These are phyloP conservation scores for Globisporangium carolinianum DNA, from an alignment of 352 stramenopile species.

Conservation along the genomic window DNA sequence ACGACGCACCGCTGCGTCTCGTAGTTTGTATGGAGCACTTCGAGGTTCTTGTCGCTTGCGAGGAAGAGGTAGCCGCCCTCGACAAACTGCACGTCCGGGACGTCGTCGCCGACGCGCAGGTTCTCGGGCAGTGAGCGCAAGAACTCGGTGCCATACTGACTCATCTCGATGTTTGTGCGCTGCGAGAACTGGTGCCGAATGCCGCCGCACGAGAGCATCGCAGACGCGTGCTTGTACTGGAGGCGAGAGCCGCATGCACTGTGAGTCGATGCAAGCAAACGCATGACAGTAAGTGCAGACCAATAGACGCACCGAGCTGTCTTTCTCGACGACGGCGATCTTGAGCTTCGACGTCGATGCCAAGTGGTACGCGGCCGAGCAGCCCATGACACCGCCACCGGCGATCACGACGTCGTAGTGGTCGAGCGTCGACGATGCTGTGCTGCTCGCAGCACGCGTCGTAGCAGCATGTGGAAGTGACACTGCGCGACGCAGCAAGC, in stretches of 20 bases:
- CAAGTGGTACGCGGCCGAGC: constrained; percentile 82
- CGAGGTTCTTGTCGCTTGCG: constrained; percentile 50
- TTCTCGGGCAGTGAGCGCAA: constrained; percentile 37
- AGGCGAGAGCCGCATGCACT: not conserved
- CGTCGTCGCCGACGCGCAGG: constrained; percentile 46
- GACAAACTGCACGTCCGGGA: constrained; percentile 70
- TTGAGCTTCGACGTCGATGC: constrained; percentile 56
- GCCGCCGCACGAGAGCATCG: constrained; percentile 64
- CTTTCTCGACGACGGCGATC: constrained; percentile 71
- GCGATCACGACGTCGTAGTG: constrained; percentile 77
- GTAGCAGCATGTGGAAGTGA: not conserved
- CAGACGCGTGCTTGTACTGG: constrained; percentile 81
- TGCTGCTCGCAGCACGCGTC: constrained; percentile 3
- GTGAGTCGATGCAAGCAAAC: not conserved
- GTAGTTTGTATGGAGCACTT: constrained; percentile 58
- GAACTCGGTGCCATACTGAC: constrained; percentile 76
- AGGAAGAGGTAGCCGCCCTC: constrained; percentile 81
- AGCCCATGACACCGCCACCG: constrained; percentile 78
- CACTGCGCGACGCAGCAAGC: not conserved
- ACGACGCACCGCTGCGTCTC: constrained; percentile 28
- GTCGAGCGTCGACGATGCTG: not conserved
- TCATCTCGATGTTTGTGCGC: constrained; percentile 70
- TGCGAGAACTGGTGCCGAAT: constrained; percentile 84
- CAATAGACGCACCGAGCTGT: constrained; percentile 38
- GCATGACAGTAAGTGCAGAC: not conserved